Evolutionary conservation across 2,329 filamentous ascomycete genomes (phyloP).

Genomic region (Dendryphion nanum): DNA sequence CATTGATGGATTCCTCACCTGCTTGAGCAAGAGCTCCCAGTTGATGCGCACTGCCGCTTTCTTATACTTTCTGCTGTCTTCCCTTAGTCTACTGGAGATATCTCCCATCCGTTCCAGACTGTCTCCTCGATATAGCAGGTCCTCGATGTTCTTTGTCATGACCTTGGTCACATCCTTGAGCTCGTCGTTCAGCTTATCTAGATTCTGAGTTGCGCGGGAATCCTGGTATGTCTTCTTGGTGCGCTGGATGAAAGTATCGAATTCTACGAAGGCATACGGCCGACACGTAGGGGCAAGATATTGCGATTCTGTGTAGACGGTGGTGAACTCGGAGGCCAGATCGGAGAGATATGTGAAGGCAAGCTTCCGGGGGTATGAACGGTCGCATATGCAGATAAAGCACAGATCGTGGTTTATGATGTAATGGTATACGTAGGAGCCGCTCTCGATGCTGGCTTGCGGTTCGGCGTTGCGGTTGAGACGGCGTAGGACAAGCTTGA

Average conservation of each 20-base stretch:
- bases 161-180: conserved; percentile 96
- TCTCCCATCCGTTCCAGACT: conserved; percentile 96
- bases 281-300: conserved; percentile 73
- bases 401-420: conserved; percentile 78
- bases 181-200: conserved; percentile 95
- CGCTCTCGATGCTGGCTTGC: conserved; percentile 88
- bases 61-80: conserved; percentile 93
- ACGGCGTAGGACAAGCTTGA: conserved; percentile 85
- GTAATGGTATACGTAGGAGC: conserved; percentile 82
- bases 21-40: conserved; percentile 94
- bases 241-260: conserved; percentile 93
- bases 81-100: conserved; percentile 79
- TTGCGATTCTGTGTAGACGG: conserved; percentile 72
- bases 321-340: conserved; percentile 85
- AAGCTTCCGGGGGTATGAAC: conserved; percentile 93
- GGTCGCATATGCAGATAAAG: conserved; percentile 92
- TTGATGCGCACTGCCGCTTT: conserved; percentile 93
- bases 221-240: conserved; percentile 95
- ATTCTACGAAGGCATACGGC: conserved; percentile 96
- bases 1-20: conserved; percentile 48
- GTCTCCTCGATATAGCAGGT: conserved; percentile 91
- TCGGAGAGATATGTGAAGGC: conserved; percentile 98
- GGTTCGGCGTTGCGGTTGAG: conserved; percentile 85
- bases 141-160: conserved; percentile 99
- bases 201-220: conserved; percentile 82